Percentiles rank a stretch among this genome's conserved stretches.
Conservation (phyloP, 179 eudicot species). For the Camellia oleifera region DNA sequence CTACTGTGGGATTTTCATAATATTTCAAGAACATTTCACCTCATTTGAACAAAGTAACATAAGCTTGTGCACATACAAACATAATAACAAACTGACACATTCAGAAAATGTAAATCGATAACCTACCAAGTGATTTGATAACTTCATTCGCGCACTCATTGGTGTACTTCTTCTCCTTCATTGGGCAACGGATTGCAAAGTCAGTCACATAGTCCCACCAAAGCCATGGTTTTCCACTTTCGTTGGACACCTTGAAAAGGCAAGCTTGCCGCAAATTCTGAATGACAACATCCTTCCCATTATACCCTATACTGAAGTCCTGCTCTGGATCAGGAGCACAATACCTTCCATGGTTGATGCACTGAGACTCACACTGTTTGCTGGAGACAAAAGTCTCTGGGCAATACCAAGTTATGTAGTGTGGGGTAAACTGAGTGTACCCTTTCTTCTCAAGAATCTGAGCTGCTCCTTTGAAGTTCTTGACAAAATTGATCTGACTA, state of each 20-base stretch:
- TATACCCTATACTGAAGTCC: conserved; percentile 59
- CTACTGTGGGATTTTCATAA: conserved; percentile 29
- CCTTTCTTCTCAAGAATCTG: conserved; percentile 68
- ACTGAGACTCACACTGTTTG: conserved; percentile 67
- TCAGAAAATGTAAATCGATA: neutral
- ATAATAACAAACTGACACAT: neutral
- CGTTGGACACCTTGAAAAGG: conserved; percentile 57
- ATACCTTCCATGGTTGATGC: conserved; percentile 68
- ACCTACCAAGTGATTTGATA: conserved; percentile 55
- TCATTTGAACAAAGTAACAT: neutral
- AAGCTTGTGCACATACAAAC: neutral
- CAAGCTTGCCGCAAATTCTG: conserved; percentile 67
- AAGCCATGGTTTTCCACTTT: conserved; percentile 62
- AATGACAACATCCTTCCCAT: conserved; percentile 68
- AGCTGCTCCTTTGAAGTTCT: conserved; percentile 62
- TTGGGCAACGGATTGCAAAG: conserved; percentile 67
- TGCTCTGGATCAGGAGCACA: conserved; percentile 80
- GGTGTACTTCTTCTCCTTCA: conserved; percentile 62
- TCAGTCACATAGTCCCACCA: conserved; percentile 91
- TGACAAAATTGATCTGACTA: conserved; percentile 49
- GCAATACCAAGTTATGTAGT: conserved; percentile 75
- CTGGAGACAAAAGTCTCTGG: conserved; percentile 58
- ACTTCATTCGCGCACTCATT: conserved; percentile 57
- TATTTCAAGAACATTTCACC: conserved; percentile 32
- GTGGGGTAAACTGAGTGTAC: conserved; percentile 67